These are phyloP conservation scores for Alternaria sp. DNA, from an alignment of 2,329 filamentous ascomycete species.

Conservation along the genomic window DNA sequence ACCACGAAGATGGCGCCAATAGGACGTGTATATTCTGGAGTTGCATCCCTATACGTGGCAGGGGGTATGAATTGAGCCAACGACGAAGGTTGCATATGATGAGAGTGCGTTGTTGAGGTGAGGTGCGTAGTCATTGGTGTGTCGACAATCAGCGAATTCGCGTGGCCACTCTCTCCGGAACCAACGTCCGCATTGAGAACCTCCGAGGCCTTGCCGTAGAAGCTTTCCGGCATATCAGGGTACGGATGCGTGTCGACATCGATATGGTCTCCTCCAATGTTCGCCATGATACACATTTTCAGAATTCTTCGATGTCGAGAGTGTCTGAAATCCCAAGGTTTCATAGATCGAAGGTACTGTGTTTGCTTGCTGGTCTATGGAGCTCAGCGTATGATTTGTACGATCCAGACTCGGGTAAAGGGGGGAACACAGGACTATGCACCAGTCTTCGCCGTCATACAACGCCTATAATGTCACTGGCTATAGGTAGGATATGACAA, in stretches of 20 bases:
- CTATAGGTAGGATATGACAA: not conserved
- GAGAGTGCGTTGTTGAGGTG: not conserved
- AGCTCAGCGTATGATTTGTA: conserved; percentile 4
- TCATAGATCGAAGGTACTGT: not conserved
- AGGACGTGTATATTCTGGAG: not conserved
- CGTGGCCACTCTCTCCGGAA: not conserved
- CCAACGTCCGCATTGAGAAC: not conserved
- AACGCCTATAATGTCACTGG: not conserved
- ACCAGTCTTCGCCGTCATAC: not conserved
- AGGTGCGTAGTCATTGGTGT: not conserved
- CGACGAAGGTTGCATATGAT: not conserved
- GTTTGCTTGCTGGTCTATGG: not conserved
- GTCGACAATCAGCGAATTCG: not conserved
- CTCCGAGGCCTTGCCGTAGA: not conserved
- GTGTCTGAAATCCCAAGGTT: not conserved
- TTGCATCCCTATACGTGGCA: not conserved
- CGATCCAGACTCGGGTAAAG: not conserved
- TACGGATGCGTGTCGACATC: conserved; percentile 2
- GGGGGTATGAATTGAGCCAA: not conserved
- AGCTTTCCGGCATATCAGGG: not conserved
- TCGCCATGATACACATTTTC: not conserved
- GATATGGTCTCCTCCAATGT: not conserved
- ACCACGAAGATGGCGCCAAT: conserved; percentile 2
- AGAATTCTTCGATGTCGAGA: not conserved
- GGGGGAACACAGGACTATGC: not conserved